These are phyloP conservation scores for Anethum foeniculum DNA, from an alignment of 140 eudicot genomes.

Conservation along the genomic window DNA sequence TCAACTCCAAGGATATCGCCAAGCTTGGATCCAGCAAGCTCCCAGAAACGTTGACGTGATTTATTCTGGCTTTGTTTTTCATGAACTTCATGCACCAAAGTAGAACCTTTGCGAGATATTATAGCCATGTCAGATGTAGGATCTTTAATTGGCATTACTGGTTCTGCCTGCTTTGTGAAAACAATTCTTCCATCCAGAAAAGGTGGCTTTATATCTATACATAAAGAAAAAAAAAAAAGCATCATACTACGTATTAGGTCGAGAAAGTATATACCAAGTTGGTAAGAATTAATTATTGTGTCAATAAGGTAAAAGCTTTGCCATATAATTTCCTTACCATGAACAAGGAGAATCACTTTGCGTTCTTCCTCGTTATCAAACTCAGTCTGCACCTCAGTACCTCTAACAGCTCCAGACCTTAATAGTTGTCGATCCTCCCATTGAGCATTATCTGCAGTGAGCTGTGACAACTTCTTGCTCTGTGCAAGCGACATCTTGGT, in stretches of 20 bases:
- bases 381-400: conserved; percentile 95
- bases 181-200: conserved; percentile 94
- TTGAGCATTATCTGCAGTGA: conserved; percentile 93
- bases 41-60: conserved; percentile 98
- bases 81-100: conserved; percentile 75
- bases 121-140: conserved; percentile 99
- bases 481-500: conserved; percentile 89
- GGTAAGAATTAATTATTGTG: background rate
- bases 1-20: conserved; percentile 96
- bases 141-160: conserved; percentile 85
- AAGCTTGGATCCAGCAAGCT: conserved; percentile 94
- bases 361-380: conserved; percentile 92
- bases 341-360: conserved; percentile 87
- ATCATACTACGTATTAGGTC: background rate
- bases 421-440: conserved; percentile 97
- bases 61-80: conserved; percentile 90
- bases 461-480: conserved; percentile 87
- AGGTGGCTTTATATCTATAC: conserved; percentile 88
- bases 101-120: conserved; percentile 90
- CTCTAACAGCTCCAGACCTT: conserved; percentile 95
- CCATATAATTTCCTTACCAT: conserved; percentile 37
- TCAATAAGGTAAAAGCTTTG: background rate
- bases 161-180: conserved; percentile 94
- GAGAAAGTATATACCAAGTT: background rate
- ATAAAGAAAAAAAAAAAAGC: conserved; percentile 1